A percentile compares a stretch with the other conserved stretches of the same genome.
Evolutionary conservation across 2,329 filamentous ascomycete species (phyloP).

Genomic region (Penicillium sp.): DNA sequence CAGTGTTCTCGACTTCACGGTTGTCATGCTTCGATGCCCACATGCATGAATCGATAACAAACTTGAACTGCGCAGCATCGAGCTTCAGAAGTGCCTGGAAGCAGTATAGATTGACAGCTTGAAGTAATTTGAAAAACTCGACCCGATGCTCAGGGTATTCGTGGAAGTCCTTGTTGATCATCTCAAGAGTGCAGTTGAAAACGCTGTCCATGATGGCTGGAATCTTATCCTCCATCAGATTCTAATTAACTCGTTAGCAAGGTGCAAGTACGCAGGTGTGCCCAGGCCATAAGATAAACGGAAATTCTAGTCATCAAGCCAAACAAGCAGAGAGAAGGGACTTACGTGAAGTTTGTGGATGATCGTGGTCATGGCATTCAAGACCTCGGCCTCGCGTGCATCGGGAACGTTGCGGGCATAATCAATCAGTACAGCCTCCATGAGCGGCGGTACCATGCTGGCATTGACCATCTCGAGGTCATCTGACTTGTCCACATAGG

Average conservation of each 20-base stretch:
- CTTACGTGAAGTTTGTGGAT: slow-evolving; percentile 94
- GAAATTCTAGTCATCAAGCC: neutral
- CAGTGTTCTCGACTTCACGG: slow-evolving; percentile 92
- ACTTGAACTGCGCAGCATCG: slow-evolving; percentile 96
- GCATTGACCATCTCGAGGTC: slow-evolving; percentile 88
- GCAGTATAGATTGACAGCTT: slow-evolving; percentile 95
- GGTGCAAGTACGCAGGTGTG: neutral
- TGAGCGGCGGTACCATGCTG: slow-evolving; percentile 91
- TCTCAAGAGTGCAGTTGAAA: slow-evolving; percentile 96
- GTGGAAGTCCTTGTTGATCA: slow-evolving; percentile 99
- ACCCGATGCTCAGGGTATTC: slow-evolving; percentile 98
- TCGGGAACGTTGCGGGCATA: slow-evolving; percentile 97
- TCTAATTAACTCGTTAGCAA: slow-evolving; percentile 48
- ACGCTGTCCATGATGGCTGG: slow-evolving; percentile 97
- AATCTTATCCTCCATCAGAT: slow-evolving; percentile 96
- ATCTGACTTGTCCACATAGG: slow-evolving; percentile 96
- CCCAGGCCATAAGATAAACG: neutral
- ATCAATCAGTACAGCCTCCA: slow-evolving; percentile 90
- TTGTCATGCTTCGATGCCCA: slow-evolving; percentile 99
- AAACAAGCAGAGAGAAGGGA: slow-evolving; percentile 23
- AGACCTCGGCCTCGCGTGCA: slow-evolving; percentile 90
- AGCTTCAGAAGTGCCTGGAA: slow-evolving; percentile 93
- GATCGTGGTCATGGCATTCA: slow-evolving; percentile 96
- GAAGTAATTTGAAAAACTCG: slow-evolving; percentile 97
- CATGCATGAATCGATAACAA: slow-evolving; percentile 98